Base-by-base conservation (phyloP, 106 monocot genomes). In the Vanilla planifolia region DNA sequence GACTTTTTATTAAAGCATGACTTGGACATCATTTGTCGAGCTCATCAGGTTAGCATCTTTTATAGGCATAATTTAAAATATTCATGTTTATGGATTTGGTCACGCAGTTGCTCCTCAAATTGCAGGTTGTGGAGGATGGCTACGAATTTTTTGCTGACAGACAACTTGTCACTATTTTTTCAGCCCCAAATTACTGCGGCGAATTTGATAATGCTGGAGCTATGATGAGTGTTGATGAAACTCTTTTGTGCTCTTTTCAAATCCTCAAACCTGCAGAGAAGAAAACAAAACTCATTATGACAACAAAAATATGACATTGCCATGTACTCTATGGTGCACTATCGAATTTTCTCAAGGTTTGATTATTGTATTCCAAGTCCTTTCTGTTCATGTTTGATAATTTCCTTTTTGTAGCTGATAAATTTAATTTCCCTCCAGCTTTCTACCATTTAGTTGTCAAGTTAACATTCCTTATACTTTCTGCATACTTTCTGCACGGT, bases 121-220 rank as follows among this genome's bases (percentile, higher is more conserved):
- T 57, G 35, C 53, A 79, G 79, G 79, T 79, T 64, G 79, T 79
- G 27, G 79, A 79, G 52, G 79, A 79, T 66, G 79, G 79, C 7
- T 79, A 79, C 69, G 79, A 79, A 50, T 79, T 79, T 66, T 79
- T 79, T 69, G 79, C 79, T 34, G 74, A 79, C 25, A 74, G 74
- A 48, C 79, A 75, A 60, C 74, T 79, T 37, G 79, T 79, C 35
- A 79, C 79, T 11, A 65, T 79, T 70, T 79, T 75, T 44, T 79
- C 79, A 46, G 79, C 71, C 40, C 71, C 71, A 64, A 72, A 72
- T 55, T 72, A 72, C 42, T 72, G 71, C 46, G 71, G 71, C 44
- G 71, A 72, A 64, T 72, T 72, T 57, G 71, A 72, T 57, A 72
- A 72, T 72, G 71, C 71, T 57, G 71, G 71, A 46, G 71, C 71